Evolutionary conservation across 1,284 basidiomycete genomes (phyloP).

Genomic region (Puccinia polysora): DNA sequence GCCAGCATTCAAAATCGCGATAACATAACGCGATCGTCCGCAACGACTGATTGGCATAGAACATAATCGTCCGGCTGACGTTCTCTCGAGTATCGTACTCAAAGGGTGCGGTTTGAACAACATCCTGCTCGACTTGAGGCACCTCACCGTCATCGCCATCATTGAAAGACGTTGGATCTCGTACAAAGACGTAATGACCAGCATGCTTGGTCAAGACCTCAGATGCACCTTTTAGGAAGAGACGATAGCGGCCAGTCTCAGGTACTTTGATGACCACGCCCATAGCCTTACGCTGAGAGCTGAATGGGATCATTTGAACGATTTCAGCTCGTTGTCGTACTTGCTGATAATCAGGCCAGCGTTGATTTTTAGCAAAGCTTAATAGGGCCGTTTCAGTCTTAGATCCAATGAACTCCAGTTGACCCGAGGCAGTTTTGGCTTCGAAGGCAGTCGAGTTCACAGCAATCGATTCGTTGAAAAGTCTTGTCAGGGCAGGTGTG

Average conservation of each 20-base stretch:
- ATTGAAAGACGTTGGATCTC: conserved; percentile 8
- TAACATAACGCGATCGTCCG: conserved; percentile 46
- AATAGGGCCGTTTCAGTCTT: conserved; percentile 54
- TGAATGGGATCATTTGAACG: conserved; percentile 53
- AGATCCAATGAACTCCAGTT: conserved; percentile 51
- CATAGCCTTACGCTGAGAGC: conserved; percentile 55
- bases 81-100: conserved; percentile 28
- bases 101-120: conserved; percentile 33
- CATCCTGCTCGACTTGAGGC: background rate
- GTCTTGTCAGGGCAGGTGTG: conserved; percentile 11
- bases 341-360: conserved; percentile 63
- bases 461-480: conserved; percentile 45
- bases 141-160: conserved; percentile 12
- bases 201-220: conserved; percentile 50
- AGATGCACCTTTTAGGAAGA: conserved; percentile 53
- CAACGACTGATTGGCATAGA: conserved; percentile 45
- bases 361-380: conserved; percentile 73
- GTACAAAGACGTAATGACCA: conserved; percentile 23
- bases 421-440: conserved; percentile 13
- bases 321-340: conserved; percentile 51
- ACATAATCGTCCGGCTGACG: conserved; percentile 42
- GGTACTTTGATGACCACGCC: conserved; percentile 52
- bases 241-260: conserved; percentile 48
- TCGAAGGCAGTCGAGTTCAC: conserved; percentile 47
- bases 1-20: conserved; percentile 46